Base-by-base conservation (phyloP, 495 filamentous ascomycete species). In the Chaetomium cochliodes region DNA sequence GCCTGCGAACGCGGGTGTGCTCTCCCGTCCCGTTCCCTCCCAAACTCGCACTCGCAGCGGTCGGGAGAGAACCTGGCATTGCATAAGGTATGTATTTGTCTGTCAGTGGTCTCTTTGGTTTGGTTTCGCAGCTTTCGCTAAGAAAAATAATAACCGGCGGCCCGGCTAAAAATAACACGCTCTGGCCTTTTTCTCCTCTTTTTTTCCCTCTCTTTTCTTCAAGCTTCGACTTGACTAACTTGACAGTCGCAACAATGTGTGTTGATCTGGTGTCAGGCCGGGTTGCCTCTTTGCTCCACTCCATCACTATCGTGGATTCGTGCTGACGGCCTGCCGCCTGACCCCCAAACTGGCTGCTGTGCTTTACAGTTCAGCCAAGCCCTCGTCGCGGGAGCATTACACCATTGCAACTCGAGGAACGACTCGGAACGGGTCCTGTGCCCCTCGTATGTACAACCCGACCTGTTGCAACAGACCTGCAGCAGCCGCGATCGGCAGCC, bases 391-490 rank as follows among this genome's bases (percentile, higher is more conserved):
- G 42, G 52, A 63, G 25, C 41, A 57, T 64, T 64, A 23, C 60
- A 62, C 62, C 42, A 64, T 53, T 39, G 42, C 26, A 50, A 41
- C 16, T 25, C 28, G 5, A 41, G 1, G 11, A 49, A 49, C 62
- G 44, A 64, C 62, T 64, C 62, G 62, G 52, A 64, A 51, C 41
- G 1, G 26, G 20, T 9, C 53, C 62, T 33, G 23, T 6, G 28
- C 42, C 23, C 25, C 51, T 37, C 33, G 33, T 37, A 3, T 37
- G 61, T 57, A 9, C 62, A 15, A 58, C 62, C 18, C 41, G 30
- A 50, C 61, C 5, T 23, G 30, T 50, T 64, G 62, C 62, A 39
- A 50, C 53, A 39, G 22, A 51, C 62, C 41, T 64, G 62, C 62
- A 64, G 62, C 52, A 6, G 44, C 62, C 22, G 53, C 42, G n/a